A percentile compares a stretch with the other conserved stretches of the same genome.
phyloP scores from a whole-genome alignment of 2,329 filamentous ascomycete genomes.

The Phaeophleospora eucalypticola region DNA sequence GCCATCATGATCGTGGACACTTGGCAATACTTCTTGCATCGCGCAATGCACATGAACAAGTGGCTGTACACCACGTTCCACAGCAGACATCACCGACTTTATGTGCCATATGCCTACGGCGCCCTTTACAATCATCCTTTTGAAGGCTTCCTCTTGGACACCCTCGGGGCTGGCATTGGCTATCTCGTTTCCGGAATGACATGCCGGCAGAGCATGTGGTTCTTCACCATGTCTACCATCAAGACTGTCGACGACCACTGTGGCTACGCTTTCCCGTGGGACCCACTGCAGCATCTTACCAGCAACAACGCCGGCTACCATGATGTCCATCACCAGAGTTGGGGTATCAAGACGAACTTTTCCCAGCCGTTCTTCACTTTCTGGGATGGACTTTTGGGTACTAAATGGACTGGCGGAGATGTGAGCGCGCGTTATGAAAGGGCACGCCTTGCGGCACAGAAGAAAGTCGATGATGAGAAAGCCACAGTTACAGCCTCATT shows the following conservation, averaged over 20 bases:
- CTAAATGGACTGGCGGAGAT: slow-evolving; percentile 72
- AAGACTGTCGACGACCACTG: slow-evolving; percentile 99
- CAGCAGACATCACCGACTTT: slow-evolving; percentile 91
- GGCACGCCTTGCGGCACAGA: slow-evolving; percentile 53
- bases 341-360: slow-evolving; percentile 94
- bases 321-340: slow-evolving; percentile 97
- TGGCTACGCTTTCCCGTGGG: slow-evolving; percentile 92
- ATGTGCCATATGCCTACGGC: slow-evolving; percentile 95
- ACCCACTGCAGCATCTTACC: slow-evolving; percentile 85
- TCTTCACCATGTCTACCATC: slow-evolving; percentile 83
- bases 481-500: slow-evolving; percentile 16
- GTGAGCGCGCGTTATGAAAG: slow-evolving; percentile 57
- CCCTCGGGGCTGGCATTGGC: slow-evolving; percentile 75
- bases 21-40: slow-evolving; percentile 97
- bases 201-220: slow-evolving; percentile 79
- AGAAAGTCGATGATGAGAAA: slow-evolving; percentile 50
- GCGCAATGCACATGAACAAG: slow-evolving; percentile 94
- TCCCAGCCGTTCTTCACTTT: slow-evolving; percentile 87
- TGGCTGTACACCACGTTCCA: slow-evolving; percentile 95
- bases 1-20: slow-evolving; percentile 80
- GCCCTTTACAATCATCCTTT: slow-evolving; percentile 95
- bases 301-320: slow-evolving; percentile 96
- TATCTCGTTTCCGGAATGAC: slow-evolving; percentile 81
- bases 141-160: slow-evolving; percentile 91
- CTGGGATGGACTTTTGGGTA: slow-evolving; percentile 81